phyloP scores from a whole-genome alignment of 352 stramenopile species.

The Thraustochytrium sp. region DNA sequence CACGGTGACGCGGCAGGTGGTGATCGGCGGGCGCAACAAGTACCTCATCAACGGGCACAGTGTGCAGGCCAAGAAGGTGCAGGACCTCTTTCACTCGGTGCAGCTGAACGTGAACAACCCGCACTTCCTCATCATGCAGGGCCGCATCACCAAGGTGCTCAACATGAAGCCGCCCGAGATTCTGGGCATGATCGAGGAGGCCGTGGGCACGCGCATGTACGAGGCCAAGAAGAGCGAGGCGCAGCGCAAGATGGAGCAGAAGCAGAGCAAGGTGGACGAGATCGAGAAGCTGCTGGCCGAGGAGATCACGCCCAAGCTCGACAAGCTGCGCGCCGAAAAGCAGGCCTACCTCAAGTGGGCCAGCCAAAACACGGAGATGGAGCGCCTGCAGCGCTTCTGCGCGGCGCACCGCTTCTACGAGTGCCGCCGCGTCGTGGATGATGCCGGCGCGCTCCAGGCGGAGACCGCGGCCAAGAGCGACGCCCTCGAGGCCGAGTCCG shows the following conservation, averaged over 20 bases:
- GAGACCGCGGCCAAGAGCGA: constrained; percentile 67
- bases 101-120: constrained; percentile 99
- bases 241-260: constrained; percentile 98
- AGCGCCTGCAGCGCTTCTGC: constrained; percentile 92
- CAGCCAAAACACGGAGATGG: constrained; percentile 96
- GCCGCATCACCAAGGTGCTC: constrained; percentile 74
- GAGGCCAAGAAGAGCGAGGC: constrained; percentile 97
- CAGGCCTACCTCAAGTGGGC: constrained; percentile 96
- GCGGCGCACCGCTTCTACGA: constrained; percentile 74
- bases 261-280: constrained; percentile 98
- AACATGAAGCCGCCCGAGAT: constrained; percentile 99
- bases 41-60: constrained; percentile 99
- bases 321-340: constrained; percentile 92
- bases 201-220: constrained; percentile 98
- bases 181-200: constrained; percentile 99
- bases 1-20: constrained; percentile 90
- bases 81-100: constrained; percentile 99
- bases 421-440: constrained; percentile 52
- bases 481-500: constrained; percentile 71
- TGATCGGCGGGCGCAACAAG: constrained; percentile 98
- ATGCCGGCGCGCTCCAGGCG: constrained; percentile 41
- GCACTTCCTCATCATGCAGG: constrained; percentile 99
- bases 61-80: constrained; percentile 92
- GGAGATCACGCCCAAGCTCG: constrained; percentile 98
- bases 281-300: constrained; percentile 93